A percentile compares a stretch with the other conserved stretches of the same genome.
phyloP scores from a whole-genome alignment of 768 basidiomycete genomes.

The Tulasnella calospora region DNA sequence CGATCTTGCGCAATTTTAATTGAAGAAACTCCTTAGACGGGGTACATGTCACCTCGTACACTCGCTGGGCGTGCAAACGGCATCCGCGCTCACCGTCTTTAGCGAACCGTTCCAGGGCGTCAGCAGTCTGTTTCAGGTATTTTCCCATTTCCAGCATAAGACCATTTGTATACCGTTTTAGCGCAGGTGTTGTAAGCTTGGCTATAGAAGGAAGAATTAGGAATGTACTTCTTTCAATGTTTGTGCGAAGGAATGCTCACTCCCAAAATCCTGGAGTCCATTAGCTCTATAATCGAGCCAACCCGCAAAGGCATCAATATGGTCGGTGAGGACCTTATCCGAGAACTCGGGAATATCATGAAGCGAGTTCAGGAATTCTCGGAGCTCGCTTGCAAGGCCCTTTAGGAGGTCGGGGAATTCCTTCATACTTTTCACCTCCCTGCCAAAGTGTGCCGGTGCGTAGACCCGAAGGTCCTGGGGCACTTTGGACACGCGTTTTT shows the following conservation, averaged over 20 bases:
- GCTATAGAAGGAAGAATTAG: conserved; percentile 38
- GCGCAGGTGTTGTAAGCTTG: conserved; percentile 66
- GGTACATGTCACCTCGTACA: neutral
- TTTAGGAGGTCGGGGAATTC: conserved; percentile 62
- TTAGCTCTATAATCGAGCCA: conserved; percentile 76
- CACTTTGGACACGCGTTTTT: conserved; percentile 35
- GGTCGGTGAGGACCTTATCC: conserved; percentile 64
- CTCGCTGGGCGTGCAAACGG: neutral
- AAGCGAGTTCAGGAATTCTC: conserved; percentile 60
- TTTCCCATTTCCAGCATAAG: conserved; percentile 66
- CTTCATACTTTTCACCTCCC: conserved; percentile 37
- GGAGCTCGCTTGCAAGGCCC: conserved; percentile 56
- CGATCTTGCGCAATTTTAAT: conserved; percentile 43
- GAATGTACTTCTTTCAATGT: neutral
- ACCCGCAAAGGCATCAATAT: conserved; percentile 60
- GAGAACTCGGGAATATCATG: conserved; percentile 71
- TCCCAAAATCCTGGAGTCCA: conserved; percentile 59
- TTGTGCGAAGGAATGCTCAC: conserved; percentile 35
- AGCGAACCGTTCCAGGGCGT: conserved; percentile 65
- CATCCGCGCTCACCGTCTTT: conserved; percentile 53
- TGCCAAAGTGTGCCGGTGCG: neutral
- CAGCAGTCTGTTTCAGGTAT: conserved; percentile 62
- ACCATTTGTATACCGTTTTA: conserved; percentile 63
- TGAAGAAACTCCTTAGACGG: conserved; percentile 58
- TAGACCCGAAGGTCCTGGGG: conserved; percentile 31